A percentile compares a stretch with the other conserved stretches of the same genome.
Evolutionary conservation across 352 stramenopile species (phyloP).

Genomic region (Vaucheria bursata): DNA sequence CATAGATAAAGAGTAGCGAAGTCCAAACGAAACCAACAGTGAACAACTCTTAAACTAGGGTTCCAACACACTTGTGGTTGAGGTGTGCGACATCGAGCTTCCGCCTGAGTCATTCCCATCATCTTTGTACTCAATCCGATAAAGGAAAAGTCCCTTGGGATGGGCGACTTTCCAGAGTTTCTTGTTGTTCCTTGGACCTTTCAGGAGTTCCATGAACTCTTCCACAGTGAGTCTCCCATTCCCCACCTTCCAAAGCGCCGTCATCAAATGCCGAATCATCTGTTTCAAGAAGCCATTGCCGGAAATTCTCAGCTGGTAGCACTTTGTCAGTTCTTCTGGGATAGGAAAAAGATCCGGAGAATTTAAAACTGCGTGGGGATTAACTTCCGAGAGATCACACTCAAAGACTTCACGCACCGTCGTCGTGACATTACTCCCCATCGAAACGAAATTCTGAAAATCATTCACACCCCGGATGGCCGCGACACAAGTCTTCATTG

Average conservation of each 20-base stretch:
- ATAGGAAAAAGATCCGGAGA: background rate
- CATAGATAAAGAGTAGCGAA: too few species aligned
- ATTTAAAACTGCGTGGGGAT: background rate
- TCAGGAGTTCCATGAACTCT: background rate
- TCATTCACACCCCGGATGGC: background rate
- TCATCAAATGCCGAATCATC: background rate
- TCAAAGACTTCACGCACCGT: background rate
- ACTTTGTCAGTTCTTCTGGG: background rate
- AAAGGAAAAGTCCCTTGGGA: background rate
- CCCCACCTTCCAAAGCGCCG: background rate
- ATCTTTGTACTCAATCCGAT: too few species aligned
- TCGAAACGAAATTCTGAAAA: background rate
- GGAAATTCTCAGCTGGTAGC: background rate
- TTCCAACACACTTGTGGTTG: too few species aligned
- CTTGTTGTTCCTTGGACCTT: background rate
- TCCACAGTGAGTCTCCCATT: background rate
- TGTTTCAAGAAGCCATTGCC: background rate
- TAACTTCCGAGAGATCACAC: background rate
- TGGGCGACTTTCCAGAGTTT: background rate
- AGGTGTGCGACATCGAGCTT: too few species aligned
- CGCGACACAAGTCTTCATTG: background rate
- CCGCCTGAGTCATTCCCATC: too few species aligned
- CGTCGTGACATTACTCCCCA: background rate
- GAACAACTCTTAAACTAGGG: too few species aligned
- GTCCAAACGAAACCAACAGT: too few species aligned